Percentiles rank a stretch among this genome's conserved stretches.
These are phyloP conservation scores for Colletotrichum zoysiae DNA, from an alignment of 2,329 filamentous ascomycete species.

Conservation along the genomic window DNA sequence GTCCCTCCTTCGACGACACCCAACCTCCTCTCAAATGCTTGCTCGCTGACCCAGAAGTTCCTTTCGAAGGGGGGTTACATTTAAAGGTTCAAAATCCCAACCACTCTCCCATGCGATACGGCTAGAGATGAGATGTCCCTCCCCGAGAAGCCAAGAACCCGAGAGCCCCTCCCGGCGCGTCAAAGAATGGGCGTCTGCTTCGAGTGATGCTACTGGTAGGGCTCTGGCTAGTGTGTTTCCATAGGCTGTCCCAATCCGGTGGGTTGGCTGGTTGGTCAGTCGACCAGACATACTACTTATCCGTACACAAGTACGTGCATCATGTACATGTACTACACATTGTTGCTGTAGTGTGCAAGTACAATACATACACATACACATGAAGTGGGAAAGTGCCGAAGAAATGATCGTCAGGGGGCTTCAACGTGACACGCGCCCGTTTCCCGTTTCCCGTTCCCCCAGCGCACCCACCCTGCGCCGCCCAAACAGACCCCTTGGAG, in stretches of 20 bases:
- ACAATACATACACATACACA: neutral
- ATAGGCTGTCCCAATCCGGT: neutral
- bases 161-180: neutral
- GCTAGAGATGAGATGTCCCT: neutral
- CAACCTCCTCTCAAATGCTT: neutral
- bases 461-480: constrained; percentile 28
- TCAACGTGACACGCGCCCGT: constrained; percentile 31
- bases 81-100: neutral
- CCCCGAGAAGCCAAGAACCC: neutral
- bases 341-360: neutral
- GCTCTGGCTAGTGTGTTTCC: neutral
- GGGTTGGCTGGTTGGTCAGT: constrained; percentile 12
- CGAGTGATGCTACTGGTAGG: neutral
- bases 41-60: neutral
- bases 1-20: constrained; percentile 15
- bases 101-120: neutral
- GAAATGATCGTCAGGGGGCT: constrained; percentile 37
- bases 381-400: neutral
- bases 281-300: constrained; percentile 3
- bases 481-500: neutral
- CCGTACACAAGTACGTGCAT: neutral
- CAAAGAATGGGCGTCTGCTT: neutral
- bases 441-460: constrained; percentile 28
- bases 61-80: neutral
- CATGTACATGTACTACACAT: neutral